Evolutionary conservation across 2,329 filamentous ascomycete genomes (phyloP).

Genomic region (Xylaria sp.): DNA sequence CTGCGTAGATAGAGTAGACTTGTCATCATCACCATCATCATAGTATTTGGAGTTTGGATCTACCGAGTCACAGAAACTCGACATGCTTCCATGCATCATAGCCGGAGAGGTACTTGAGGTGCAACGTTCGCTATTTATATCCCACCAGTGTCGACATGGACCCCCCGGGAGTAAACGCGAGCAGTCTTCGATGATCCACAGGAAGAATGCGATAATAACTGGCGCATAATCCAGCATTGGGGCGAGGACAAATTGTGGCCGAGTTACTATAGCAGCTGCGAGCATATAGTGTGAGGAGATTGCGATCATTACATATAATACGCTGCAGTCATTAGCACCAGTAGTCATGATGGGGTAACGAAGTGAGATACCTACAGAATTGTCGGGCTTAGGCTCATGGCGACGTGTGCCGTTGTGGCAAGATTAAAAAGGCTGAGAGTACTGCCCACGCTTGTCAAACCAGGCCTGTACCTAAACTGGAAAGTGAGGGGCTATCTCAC

Average conservation of each 20-base stretch:
- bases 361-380: slow-evolving; percentile 21
- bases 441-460: slow-evolving; percentile 26
- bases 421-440: slow-evolving; percentile 27
- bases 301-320: slow-evolving; percentile 12
- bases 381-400: slow-evolving; percentile 23
- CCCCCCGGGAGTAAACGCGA: neutral
- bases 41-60: neutral
- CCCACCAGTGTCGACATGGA: neutral
- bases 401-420: slow-evolving; percentile 20
- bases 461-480: neutral
- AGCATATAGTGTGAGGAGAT: slow-evolving; percentile 5
- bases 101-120: neutral
- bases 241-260: neutral
- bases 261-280: slow-evolving; percentile 1
- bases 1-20: neutral
- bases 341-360: neutral
- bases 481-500: slow-evolving; percentile 23
- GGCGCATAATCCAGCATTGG: slow-evolving; percentile 12
- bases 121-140: neutral
- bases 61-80: slow-evolving; percentile 3
- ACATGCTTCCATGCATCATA: neutral
- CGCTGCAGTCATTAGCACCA: slow-evolving; percentile 10
- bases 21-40: slow-evolving; percentile 1
- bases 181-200: slow-evolving; percentile 24
- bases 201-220: slow-evolving; percentile 7